phyloP scores from a whole-genome alignment of 495 filamentous ascomycete species.

The Annulohypoxylon bovei region DNA sequence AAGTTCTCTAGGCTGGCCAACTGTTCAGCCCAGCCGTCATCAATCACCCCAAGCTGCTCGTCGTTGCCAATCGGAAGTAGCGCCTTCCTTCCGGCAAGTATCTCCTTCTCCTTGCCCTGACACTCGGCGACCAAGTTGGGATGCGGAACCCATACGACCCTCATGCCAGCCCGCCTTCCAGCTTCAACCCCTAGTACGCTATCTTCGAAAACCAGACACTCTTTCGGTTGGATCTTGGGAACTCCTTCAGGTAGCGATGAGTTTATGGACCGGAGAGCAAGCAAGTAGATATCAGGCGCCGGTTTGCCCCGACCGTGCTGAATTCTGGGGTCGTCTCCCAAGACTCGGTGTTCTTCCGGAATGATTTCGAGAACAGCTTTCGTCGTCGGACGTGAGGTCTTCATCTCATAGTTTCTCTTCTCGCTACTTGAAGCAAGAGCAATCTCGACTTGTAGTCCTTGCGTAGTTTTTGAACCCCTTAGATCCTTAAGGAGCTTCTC shows the following conservation, averaged over 20 bases:
- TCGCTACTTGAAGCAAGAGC: constrained; percentile 47
- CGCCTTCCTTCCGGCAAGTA: constrained; percentile 80
- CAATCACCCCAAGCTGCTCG: constrained; percentile 57
- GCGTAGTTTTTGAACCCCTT: constrained; percentile 23
- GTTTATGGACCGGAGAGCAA: constrained; percentile 82
- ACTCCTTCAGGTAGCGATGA: constrained; percentile 52
- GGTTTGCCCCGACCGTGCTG: constrained; percentile 80
- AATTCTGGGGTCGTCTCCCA: constrained; percentile 82
- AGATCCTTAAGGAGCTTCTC: constrained; percentile 67
- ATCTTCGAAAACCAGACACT: constrained; percentile 93
- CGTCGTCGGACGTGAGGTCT: constrained; percentile 36
- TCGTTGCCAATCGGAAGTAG: constrained; percentile 59
- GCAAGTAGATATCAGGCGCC: constrained; percentile 84
- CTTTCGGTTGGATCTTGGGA: constrained; percentile 61
- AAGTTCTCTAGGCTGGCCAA: constrained; percentile 70
- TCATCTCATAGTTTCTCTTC: constrained; percentile 41
- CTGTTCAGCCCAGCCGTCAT: constrained; percentile 73
- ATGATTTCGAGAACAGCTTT: constrained; percentile 40
- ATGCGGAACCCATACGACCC: constrained; percentile 88
- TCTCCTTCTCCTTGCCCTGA: constrained; percentile 72
- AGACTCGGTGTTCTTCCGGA: constrained; percentile 62
- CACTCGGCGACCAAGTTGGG: constrained; percentile 72
- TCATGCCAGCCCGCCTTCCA: constrained; percentile 86
- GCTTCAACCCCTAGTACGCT: constrained; percentile 85
- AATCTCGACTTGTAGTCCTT: constrained; percentile 32